These are phyloP conservation scores for Leishmania lainsoni DNA, from an alignment of 208 protist genomes.

Conservation along the genomic window DNA sequence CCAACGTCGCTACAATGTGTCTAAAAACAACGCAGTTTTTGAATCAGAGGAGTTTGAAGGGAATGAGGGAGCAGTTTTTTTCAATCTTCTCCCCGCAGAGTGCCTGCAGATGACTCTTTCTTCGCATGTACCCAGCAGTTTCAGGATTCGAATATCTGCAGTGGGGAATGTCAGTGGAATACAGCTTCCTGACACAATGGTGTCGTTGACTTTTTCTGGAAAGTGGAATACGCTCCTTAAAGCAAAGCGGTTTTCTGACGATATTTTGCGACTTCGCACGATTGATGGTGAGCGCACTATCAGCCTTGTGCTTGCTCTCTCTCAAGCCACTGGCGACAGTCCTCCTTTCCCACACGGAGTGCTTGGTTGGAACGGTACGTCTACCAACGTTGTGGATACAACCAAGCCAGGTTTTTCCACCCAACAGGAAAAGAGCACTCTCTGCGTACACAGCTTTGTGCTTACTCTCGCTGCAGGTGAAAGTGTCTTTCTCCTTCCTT, in stretches of 20 bases:
- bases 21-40: slow-evolving; percentile 47
- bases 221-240: slow-evolving; percentile 35
- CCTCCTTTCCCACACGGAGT: slow-evolving; percentile 29
- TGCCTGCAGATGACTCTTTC: slow-evolving; percentile 54
- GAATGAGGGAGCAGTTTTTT: slow-evolving; percentile 42
- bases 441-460: slow-evolving; percentile 25
- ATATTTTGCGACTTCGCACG: slow-evolving; percentile 41
- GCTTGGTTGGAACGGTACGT: slow-evolving; percentile 28
- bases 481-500: slow-evolving; percentile 30
- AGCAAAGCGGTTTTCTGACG: slow-evolving; percentile 34
- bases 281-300: slow-evolving; percentile 16
- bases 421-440: slow-evolving; percentile 10
- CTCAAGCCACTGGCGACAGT: slow-evolving; percentile 34
- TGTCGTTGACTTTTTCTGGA: slow-evolving; percentile 22
- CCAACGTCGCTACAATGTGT: slow-evolving; percentile 49
- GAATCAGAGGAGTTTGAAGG: slow-evolving; percentile 28
- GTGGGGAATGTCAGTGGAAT: slow-evolving; percentile 23
- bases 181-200: slow-evolving; percentile 30
- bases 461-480: slow-evolving; percentile 18
- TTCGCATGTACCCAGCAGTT: slow-evolving; percentile 28
- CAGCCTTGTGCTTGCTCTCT: slow-evolving; percentile 44
- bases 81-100: slow-evolving; percentile 41
- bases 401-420: slow-evolving; percentile 25
- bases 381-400: slow-evolving; percentile 18
- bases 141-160: slow-evolving; percentile 29